These are phyloP conservation scores for Calonectria multiphialidica DNA, from an alignment of 2,329 filamentous ascomycete genomes.

Conservation along the genomic window DNA sequence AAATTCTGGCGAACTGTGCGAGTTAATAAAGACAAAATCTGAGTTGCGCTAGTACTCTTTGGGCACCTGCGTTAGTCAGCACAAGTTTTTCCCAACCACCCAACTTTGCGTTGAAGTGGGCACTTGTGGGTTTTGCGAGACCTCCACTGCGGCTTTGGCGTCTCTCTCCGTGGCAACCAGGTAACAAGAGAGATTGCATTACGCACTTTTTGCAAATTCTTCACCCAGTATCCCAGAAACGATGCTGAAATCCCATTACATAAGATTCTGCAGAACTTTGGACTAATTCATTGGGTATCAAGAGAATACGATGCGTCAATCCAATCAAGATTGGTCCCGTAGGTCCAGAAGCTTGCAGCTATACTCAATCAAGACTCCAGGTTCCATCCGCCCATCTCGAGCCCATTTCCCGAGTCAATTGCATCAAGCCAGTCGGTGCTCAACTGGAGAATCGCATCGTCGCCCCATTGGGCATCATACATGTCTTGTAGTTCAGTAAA, in stretches of 20 bases:
- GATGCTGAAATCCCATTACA: neutral
- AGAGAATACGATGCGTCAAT: neutral
- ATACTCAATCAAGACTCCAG: neutral
- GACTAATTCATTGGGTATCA: neutral
- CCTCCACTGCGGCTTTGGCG: neutral
- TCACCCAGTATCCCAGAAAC: neutral
- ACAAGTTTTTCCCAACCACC: neutral
- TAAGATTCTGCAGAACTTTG: neutral
- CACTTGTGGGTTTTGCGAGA: neutral
- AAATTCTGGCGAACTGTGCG: conserved; percentile 41
- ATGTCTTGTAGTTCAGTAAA: conserved; percentile 35
- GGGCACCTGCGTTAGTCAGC: conserved; percentile 30
- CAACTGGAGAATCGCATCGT: conserved; percentile 38
- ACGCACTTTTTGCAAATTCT: conserved; percentile 1
- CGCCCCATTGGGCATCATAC: conserved; percentile 37
- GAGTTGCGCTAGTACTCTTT: conserved; percentile 38
- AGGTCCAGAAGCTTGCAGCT: neutral
- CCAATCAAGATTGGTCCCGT: neutral
- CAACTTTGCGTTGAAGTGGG: neutral
- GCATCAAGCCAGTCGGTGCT: conserved; percentile 39
- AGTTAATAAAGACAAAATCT: conserved; percentile 39
- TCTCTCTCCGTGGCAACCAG: neutral
- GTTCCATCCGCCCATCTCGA: conserved; percentile 1
- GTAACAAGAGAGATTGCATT: neutral
- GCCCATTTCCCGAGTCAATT: conserved; percentile 20